Conservation (phyloP, 2,329 filamentous ascomycete genomes). For the Cyphellophora europaea region DNA sequence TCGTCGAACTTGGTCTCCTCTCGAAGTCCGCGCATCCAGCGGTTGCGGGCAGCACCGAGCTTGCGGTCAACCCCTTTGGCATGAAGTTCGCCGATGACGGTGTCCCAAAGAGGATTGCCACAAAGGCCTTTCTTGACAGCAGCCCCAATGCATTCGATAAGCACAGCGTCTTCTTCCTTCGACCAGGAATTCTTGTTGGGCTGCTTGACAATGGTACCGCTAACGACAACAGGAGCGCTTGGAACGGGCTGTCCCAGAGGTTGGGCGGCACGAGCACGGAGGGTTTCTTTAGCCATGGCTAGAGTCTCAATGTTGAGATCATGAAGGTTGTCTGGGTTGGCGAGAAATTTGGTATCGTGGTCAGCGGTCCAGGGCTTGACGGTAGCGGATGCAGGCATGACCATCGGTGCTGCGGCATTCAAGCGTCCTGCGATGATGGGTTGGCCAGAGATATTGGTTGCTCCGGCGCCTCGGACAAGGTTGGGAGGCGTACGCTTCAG, state of each 20-base stretch:
- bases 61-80: slow-evolving; percentile 2
- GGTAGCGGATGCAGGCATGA: neutral
- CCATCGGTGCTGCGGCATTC: too few relatives aligned
- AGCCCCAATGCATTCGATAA: slow-evolving; percentile 2
- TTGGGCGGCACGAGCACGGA: neutral
- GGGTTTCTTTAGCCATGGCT: neutral
- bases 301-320: neutral
- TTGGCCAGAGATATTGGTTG: neutral
- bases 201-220: neutral
- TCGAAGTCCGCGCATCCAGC: slow-evolving; percentile 3
- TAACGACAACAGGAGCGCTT: neutral
- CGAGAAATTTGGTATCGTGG: neutral
- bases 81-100: neutral
- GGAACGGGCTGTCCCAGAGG: neutral
- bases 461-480: neutral
- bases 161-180: neutral
- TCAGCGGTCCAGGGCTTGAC: slow-evolving; percentile 1
- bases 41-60: neutral
- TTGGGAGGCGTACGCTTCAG: neutral
- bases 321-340: neutral
- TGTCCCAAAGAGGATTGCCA: slow-evolving; percentile 2
- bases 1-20: slow-evolving; percentile 3
- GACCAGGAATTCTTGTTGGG: slow-evolving; percentile 2
- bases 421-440: too few relatives aligned
- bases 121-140: neutral